Evolutionary conservation across 495 filamentous ascomycete genomes (phyloP), one percentile per base, ranked within the genome.

Genomic region (Penicillium canescens): DNA sequence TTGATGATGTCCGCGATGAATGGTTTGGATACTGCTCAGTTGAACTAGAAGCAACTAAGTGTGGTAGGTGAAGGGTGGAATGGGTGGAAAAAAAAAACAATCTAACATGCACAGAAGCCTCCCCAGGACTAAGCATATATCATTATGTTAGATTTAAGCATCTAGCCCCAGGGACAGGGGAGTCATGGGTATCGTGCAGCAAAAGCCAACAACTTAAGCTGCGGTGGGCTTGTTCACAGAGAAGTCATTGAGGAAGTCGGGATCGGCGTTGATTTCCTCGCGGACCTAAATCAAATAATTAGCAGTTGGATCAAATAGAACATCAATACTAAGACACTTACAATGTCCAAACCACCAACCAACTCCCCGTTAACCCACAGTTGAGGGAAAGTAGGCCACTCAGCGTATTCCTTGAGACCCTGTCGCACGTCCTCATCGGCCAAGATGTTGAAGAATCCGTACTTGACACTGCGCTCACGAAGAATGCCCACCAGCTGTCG

Each of bases 381-480:
- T 71, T 97, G 92, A 12, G 92, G 91, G 72, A 89, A 99, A 1
- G 94, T 99, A 3, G 94, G 95, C 94, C 94, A 98, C 42, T 96
- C 93, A 10, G 91, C 89, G 70, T 87, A 96, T 67, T 88, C 85
- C 80, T 98, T 99, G 62, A 99, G 71, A 5, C 94, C 94, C 74
- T 98, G 92, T 35, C 94, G 80, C 14, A 99, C 95, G 59, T 97
- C 94, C 62, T 99, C 94, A 70, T 99, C 94, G 56, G 94, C 94
- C 48, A 99, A 73, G 57, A 96, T 98, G 65, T 99, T 98, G 75
- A 99, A 99, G 80, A 98, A 98, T 6, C 94, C 95, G 71, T 98
- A 99, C 66, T 93, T 88, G 35, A 99, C 87, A 45, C 87, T 86
- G 53, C 86, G 83, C 76, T 96, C 92, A 51, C 94, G 84, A 51